These are phyloP conservation scores for Trichoderma sp. DNA, from an alignment of 2,329 filamentous ascomycete species.

Conservation along the genomic window DNA sequence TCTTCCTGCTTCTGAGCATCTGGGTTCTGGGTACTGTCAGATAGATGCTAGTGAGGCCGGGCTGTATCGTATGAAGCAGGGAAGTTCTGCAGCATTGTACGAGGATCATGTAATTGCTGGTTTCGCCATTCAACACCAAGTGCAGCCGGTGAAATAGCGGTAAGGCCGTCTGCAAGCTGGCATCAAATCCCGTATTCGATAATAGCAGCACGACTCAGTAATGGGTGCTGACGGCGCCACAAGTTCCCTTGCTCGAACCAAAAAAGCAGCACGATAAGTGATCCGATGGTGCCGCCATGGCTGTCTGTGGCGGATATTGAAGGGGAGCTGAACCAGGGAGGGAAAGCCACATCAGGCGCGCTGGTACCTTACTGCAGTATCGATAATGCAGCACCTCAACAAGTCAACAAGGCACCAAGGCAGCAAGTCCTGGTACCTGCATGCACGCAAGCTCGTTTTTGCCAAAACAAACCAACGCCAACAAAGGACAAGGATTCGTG, in stretches of 20 bases:
- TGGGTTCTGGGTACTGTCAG: not conserved
- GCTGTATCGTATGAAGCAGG: not conserved
- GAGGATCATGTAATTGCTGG: not conserved
- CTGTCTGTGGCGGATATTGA: conserved; percentile 3
- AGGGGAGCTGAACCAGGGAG: not conserved
- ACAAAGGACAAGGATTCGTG: not conserved
- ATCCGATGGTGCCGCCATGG: conserved; percentile 2
- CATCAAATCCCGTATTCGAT: not conserved
- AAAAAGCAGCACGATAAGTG: not conserved
- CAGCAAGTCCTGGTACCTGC: not conserved
- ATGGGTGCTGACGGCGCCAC: not conserved
- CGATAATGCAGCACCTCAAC: not conserved
- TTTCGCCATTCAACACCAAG: not conserved
- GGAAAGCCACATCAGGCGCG: not conserved
- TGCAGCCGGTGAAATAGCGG: not conserved
- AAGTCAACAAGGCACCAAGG: not conserved
- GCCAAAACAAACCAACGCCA: not conserved
- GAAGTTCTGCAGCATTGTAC: not conserved
- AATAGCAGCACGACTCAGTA: not conserved
- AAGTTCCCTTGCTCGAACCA: not conserved
- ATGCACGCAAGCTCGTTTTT: not conserved
- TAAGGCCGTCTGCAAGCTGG: not conserved
- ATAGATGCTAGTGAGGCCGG: not conserved
- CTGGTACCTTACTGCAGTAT: not conserved
- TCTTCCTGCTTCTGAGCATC: not conserved